Percentiles rank a stretch among this genome's conserved stretches.
Conservation (phyloP, 352 stramenopile genomes). For the Thalassiosira gravida region DNA sequence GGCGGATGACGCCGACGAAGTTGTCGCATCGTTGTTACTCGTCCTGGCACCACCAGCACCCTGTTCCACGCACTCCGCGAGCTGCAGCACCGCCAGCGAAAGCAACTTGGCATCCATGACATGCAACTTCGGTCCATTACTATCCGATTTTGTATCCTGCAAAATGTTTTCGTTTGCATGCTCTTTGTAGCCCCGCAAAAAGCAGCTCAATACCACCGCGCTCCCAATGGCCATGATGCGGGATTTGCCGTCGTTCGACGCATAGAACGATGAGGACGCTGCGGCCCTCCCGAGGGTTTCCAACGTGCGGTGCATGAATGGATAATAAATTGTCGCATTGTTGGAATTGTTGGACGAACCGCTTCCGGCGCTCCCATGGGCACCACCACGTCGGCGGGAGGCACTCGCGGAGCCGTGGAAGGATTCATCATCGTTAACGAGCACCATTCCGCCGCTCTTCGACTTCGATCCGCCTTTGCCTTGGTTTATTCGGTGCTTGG, state of each 20-base stretch:
- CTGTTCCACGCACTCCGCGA: conserved; percentile 44
- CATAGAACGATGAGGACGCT: conserved; percentile 31
- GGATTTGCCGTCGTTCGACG: conserved; percentile 23
- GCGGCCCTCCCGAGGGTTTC: conserved; percentile 52
- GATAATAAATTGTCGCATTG: conserved; percentile 35
- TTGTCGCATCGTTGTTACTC: background rate
- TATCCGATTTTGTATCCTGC: background rate
- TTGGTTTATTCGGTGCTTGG: background rate
- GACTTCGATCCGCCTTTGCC: background rate
- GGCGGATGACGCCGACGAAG: background rate
- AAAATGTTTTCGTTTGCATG: background rate
- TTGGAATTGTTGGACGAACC: background rate
- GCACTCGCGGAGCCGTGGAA: conserved; percentile 9
- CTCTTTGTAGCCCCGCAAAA: conserved; percentile 15
- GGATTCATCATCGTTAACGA: conserved; percentile 51
- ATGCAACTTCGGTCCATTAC: conserved; percentile 7
- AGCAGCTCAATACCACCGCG: conserved; percentile 33
- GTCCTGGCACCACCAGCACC: background rate
- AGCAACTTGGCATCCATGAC: conserved; percentile 61
- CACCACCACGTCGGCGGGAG: background rate
- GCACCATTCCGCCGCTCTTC: background rate
- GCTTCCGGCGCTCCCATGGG: background rate
- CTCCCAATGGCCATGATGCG: conserved; percentile 38
- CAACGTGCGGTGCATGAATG: conserved; percentile 61
- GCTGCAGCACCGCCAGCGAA: conserved; percentile 36